Base-by-base conservation (phyloP, 441 rosid genomes). In the Erodium texanum region DNA sequence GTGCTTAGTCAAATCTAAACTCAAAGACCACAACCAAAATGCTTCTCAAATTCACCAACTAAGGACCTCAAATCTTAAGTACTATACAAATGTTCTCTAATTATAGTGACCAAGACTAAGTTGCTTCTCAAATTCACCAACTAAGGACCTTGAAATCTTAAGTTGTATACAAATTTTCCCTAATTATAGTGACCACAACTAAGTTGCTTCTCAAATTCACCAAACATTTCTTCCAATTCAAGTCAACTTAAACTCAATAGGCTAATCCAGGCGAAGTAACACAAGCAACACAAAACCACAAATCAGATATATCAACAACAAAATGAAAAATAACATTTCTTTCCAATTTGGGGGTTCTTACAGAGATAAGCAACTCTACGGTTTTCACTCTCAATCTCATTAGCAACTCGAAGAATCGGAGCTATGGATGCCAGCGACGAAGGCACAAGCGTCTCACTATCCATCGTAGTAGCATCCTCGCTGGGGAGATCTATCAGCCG, bases 341-440 rank as follows among this genome's bases (percentile, higher is more conserved):
- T 24, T 22, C 23, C 22, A 22, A 22, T 19, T 19, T 19, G 7
- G 15, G 14, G 43, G 65, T 63, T 62, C 85, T 77, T 74, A 94
- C 99, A 92, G 64, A 94, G 90, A 78, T 92, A 89, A 27, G 97
- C 98, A 68, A 94, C 96, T 67, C 98, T 79, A 0, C 84, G 82
- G 54, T 94, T 92, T 0, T 87, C 86, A 16, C 66, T 7, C 74
- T 89, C 81, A 36, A 94, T 76, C 64, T 89, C 99, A 77, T 92
- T 94, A 59, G 98, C 99, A 0, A 89, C 98, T 8, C 98, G 97
- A 63, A 94, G 97, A 78, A 89, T 75, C 0, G 94, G 97, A 69
- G 76, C 87, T 68, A 89, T 76, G 18, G 72, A 36, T 0, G 87
- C 87, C 15, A 94, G 73, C 24, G 94, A 86, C 23, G 99, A 92